Evolutionary conservation across 805 yeast species (phyloP).

Genomic region (Candida pseudoglaebosa): DNA sequence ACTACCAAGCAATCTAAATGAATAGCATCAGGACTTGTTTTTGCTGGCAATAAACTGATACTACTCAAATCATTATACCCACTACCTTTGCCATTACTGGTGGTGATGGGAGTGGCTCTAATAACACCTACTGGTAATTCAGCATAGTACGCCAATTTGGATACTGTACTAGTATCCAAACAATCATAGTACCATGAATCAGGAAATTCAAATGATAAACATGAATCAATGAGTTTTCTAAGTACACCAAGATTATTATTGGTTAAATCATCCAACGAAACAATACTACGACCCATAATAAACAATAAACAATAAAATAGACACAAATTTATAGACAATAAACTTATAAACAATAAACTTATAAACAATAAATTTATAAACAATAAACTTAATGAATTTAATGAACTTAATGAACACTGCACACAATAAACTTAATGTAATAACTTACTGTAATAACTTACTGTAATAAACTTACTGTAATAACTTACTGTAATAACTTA

Average conservation of each 20-base stretch:
- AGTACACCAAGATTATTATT: conserved; percentile 57
- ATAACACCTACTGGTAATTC: conserved; percentile 82
- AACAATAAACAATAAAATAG: background rate
- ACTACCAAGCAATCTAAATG: conserved; percentile 70
- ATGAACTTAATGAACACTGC: too few relatives aligned
- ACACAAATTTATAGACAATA: too few relatives aligned
- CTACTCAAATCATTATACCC: conserved; percentile 22
- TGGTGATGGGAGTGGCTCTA: conserved; percentile 49
- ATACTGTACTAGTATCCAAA: conserved; percentile 41
- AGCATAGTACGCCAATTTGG: conserved; percentile 59
- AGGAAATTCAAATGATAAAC: conserved; percentile 50
- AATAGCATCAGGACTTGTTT: conserved; percentile 46
- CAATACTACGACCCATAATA: conserved; percentile 33
- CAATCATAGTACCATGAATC: conserved; percentile 51
- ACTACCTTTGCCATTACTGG: conserved; percentile 22
- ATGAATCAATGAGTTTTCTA: conserved; percentile 49
- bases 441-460: too few relatives aligned
- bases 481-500: too few relatives aligned
- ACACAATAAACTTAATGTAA: too few relatives aligned
- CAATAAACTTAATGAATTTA: too few relatives aligned
- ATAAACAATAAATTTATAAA: too few relatives aligned
- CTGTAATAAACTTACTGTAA: too few relatives aligned
- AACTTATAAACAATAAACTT: too few relatives aligned
- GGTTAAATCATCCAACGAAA: conserved; percentile 57
- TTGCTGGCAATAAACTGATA: conserved; percentile 20